Evolutionary conservation across 1,284 basidiomycete genomes (phyloP).

Genomic region (Porogramme epimiltina): DNA sequence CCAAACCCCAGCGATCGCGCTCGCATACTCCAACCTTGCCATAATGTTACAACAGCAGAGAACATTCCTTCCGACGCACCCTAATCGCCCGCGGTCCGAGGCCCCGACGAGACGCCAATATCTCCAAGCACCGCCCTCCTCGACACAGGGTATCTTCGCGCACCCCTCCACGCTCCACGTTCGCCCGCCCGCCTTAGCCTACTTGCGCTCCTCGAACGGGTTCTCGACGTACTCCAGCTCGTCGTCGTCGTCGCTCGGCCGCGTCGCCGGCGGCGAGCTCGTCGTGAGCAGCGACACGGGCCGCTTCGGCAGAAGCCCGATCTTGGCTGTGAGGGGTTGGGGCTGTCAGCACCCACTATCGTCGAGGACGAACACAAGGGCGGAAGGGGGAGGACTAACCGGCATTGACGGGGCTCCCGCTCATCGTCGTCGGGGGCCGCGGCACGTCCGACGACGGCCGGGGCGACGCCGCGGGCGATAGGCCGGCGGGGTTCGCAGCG

Average conservation of each 20-base stretch:
- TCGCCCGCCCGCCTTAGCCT: neutral
- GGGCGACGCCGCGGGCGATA: constrained; percentile 20
- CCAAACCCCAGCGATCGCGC: no score
- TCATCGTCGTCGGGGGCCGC: constrained; percentile 29
- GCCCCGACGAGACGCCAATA: neutral
- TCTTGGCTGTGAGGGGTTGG: constrained; percentile 42
- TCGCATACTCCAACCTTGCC: no score
- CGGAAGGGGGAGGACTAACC: constrained; percentile 25
- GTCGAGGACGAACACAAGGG: neutral
- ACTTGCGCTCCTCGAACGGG: constrained; percentile 56
- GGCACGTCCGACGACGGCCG: constrained; percentile 26
- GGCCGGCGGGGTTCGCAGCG: neutral
- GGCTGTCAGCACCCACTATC: neutral
- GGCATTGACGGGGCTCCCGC: constrained; percentile 33
- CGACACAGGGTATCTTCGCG: neutral
- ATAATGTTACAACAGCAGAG: no score
- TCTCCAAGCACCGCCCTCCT: neutral
- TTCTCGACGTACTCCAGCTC: constrained; percentile 69
- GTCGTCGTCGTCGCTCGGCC: constrained; percentile 45
- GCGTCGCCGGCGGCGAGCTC: constrained; percentile 32
- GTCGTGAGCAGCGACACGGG: constrained; percentile 66
- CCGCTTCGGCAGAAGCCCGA: constrained; percentile 74
- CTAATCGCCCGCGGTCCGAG: no score
- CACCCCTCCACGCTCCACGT: no score
- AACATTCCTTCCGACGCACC: no score